A percentile compares a stretch with the other conserved stretches of the same genome.
Evolutionary conservation across 768 basidiomycete species (phyloP).

Genomic region (Phanerochaete carnosa): DNA sequence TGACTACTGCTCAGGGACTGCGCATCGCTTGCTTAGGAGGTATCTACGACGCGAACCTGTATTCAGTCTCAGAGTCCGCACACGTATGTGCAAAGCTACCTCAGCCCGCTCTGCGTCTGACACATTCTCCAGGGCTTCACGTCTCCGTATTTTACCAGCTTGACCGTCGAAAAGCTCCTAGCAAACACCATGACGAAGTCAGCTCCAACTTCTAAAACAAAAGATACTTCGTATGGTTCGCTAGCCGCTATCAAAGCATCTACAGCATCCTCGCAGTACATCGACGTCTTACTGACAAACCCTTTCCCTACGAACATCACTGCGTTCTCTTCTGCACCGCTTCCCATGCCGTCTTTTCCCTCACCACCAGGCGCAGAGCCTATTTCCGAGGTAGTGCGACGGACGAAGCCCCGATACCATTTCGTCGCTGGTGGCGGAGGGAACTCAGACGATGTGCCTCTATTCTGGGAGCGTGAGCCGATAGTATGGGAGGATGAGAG

Average conservation of each 20-base stretch:
- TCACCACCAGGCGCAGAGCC: conserved; percentile 40
- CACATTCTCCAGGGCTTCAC: conserved; percentile 55
- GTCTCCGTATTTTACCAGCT: conserved; percentile 70
- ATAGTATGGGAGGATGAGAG: conserved; percentile 78
- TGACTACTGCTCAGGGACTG: conserved; percentile 76
- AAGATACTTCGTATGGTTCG: conserved; percentile 49
- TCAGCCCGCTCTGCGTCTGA: background rate
- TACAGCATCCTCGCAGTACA: conserved; percentile 55
- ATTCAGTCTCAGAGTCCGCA: conserved; percentile 54
- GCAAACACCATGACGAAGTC: conserved; percentile 64
- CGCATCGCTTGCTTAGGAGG: conserved; percentile 88
- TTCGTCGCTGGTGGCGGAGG: conserved; percentile 63
- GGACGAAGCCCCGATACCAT: conserved; percentile 82
- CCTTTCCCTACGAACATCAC: conserved; percentile 70
- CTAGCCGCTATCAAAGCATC: conserved; percentile 66
- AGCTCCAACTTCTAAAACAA: conserved; percentile 12
- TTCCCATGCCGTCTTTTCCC: conserved; percentile 39
- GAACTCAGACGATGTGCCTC: conserved; percentile 35
- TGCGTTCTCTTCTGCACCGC: conserved; percentile 52
- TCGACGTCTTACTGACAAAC: conserved; percentile 83
- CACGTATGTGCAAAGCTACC: conserved; percentile 44
- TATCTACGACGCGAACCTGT: conserved; percentile 60
- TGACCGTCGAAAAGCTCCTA: conserved; percentile 68
- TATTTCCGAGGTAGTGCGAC: conserved; percentile 60
- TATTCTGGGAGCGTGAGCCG: conserved; percentile 96